Evolutionary conservation across 1,284 basidiomycete species (phyloP).

Genomic region (Phlebopus sp.): DNA sequence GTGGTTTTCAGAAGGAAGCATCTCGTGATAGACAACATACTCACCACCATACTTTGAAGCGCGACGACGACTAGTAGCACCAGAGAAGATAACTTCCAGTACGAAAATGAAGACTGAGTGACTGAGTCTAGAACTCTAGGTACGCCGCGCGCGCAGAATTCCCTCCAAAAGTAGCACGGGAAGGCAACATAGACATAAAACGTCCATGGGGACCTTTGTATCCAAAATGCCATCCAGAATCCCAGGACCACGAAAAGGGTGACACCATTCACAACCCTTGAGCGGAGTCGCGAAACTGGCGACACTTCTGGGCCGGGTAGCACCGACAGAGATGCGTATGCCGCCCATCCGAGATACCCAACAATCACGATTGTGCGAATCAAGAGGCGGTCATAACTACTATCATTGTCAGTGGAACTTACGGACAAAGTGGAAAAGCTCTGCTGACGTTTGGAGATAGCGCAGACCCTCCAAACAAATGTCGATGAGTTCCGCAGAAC

Average conservation of each 20-base stretch:
- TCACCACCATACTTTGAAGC: constrained; percentile 72
- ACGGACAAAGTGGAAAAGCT: not conserved
- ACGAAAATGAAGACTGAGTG: constrained; percentile 23
- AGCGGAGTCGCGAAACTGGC: not conserved
- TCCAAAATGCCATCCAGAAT: constrained; percentile 53
- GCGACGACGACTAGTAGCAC: constrained; percentile 38
- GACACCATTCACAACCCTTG: constrained; percentile 14
- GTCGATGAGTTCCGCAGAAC: constrained; percentile 55
- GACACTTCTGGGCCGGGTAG: constrained; percentile 27
- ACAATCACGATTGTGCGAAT: constrained; percentile 67
- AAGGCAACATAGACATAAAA: constrained; percentile 80
- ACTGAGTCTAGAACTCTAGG: constrained; percentile 23
- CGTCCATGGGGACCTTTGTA: constrained; percentile 67
- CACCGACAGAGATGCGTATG: constrained; percentile 57
- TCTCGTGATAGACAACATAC: constrained; percentile 27
- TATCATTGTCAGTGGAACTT: constrained; percentile 15
- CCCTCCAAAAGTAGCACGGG: constrained; percentile 75
- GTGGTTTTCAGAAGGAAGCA: constrained; percentile 19
- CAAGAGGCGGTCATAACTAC: constrained; percentile 71
- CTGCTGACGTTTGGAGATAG: constrained; percentile 74
- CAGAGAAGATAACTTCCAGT: constrained; percentile 20
- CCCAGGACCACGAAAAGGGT: constrained; percentile 35
- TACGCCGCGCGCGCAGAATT: constrained; percentile 37
- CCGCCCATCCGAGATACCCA: constrained; percentile 81
- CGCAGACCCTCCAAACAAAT: constrained; percentile 63